Base-by-base conservation (phyloP, 2,329 filamentous ascomycete species). In the Ceratocystiopsis sp. region DNA sequence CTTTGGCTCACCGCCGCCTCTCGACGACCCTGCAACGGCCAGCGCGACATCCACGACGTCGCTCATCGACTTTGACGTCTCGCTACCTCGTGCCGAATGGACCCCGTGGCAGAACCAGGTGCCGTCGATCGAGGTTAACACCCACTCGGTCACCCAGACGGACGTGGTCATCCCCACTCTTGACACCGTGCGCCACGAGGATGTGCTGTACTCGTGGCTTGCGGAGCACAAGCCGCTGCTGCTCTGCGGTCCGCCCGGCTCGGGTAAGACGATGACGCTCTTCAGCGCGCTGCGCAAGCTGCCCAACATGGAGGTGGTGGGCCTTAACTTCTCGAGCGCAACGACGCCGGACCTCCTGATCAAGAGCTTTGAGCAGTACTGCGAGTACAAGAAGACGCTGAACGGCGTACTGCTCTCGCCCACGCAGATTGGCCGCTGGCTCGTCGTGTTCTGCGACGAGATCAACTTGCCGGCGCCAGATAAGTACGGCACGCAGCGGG, bases 301-400 rank as follows among this genome's bases (percentile, higher is more conserved):
- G 45, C 89, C 89, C 4, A 95, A 95, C 58, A 95, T 98, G 87
- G 91, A 98, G 62, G 86, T 95, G 45, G 93, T 98, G 32, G 91
- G 91, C 40, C 84, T 99, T 58, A 99, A 99, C 63, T 98, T 99
- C 61, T 98, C 93, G 5, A 98, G 91, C 54, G 93, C 91, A 1
- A 99, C 93, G 0, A 98, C 91, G 0, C 93, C 91, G 1, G 93
- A 98, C 60, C 75, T 99, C 25, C 74, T 99, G 48, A 87, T 98
- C 67, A 98, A 98, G 70, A 98, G 93, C 0, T 94, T 99, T 52
- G 91, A 98, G 64, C 93, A 98, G 59, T 95, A 98, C 61, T 99
- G 91, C 63, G 91, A 98, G 62, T 98, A 99, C 66, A 93, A 89
- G 68, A 98, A 98, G 73, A 96, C 91, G 0, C 67, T 96, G 40